Evolutionary conservation across 2,329 filamentous ascomycete genomes (phyloP).

Genomic region (Aspergillus puulaauensis): DNA sequence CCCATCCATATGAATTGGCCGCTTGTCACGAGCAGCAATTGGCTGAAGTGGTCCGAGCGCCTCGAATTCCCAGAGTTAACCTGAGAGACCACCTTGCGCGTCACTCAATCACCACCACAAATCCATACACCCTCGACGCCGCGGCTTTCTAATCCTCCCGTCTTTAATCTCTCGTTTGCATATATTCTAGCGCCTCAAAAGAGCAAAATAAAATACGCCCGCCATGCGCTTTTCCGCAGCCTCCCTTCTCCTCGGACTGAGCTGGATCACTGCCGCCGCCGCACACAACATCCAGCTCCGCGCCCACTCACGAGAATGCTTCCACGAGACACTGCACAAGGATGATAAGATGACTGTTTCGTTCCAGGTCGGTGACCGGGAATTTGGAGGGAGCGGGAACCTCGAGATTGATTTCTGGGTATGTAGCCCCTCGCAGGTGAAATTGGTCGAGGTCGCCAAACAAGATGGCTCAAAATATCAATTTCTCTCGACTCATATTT

Average conservation of each 20-base stretch:
- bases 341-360: conserved; percentile 99
- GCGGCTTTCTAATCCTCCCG: background rate
- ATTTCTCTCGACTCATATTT: background rate
- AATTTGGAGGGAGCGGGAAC: conserved; percentile 92
- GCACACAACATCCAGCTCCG: conserved; percentile 96
- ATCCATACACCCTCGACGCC: background rate
- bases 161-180: too few species aligned
- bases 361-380: conserved; percentile 95
- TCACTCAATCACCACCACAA: conserved; percentile 19
- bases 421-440: conserved; percentile 35
- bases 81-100: conserved; percentile 35
- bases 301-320: conserved; percentile 93
- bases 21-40: conserved; percentile 7
- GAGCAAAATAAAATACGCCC: conserved; percentile 4
- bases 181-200: background rate
- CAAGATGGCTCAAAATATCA: background rate
- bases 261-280: conserved; percentile 58
- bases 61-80: conserved; percentile 25
- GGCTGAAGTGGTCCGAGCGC: conserved; percentile 35
- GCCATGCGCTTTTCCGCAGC: conserved; percentile 44
- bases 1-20: background rate
- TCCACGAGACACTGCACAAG: conserved; percentile 87
- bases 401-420: conserved; percentile 99
- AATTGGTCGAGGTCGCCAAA: background rate
- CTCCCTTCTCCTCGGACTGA: conserved; percentile 53